Conservation (phyloP, 768 basidiomycete genomes). For the Boletus eberwhitei region DNA sequence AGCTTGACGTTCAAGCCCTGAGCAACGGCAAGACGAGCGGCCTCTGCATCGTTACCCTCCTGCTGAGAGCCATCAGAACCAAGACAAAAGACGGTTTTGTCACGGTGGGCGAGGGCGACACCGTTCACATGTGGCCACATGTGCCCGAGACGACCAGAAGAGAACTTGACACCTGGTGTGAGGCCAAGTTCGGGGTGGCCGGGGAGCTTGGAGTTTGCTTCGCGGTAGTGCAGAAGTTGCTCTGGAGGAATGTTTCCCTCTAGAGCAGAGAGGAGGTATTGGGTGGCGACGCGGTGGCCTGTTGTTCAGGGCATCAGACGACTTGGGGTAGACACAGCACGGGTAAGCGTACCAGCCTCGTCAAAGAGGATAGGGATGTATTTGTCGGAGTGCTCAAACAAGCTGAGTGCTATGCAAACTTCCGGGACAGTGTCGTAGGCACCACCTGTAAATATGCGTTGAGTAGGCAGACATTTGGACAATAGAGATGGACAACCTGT, state of each 20-base stretch:
- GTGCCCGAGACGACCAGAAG: conserved; percentile 89
- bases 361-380: conserved; percentile 74
- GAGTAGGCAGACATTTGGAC: background rate
- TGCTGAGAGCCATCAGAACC: conserved; percentile 92
- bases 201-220: conserved; percentile 81
- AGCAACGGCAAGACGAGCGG: conserved; percentile 82
- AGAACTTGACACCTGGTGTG: conserved; percentile 92
- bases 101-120: conserved; percentile 73
- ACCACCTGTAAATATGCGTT: conserved; percentile 41
- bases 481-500: conserved; percentile 47
- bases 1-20: conserved; percentile 81
- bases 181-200: conserved; percentile 88
- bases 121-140: conserved; percentile 90
- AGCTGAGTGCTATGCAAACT: conserved; percentile 71
- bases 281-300: conserved; percentile 90
- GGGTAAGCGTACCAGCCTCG: conserved; percentile 63
- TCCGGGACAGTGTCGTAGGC: conserved; percentile 81
- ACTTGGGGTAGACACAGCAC: background rate
- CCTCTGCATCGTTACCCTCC: conserved; percentile 89
- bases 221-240: conserved; percentile 81
- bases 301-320: conserved; percentile 1
- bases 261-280: conserved; percentile 79
- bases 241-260: conserved; percentile 69
- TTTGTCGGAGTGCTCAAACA: conserved; percentile 62
- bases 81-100: conserved; percentile 76